Evolutionary conservation across 805 yeast species (phyloP), one percentile per base, ranked within the genome.

Genomic region (Candida germanica): DNA sequence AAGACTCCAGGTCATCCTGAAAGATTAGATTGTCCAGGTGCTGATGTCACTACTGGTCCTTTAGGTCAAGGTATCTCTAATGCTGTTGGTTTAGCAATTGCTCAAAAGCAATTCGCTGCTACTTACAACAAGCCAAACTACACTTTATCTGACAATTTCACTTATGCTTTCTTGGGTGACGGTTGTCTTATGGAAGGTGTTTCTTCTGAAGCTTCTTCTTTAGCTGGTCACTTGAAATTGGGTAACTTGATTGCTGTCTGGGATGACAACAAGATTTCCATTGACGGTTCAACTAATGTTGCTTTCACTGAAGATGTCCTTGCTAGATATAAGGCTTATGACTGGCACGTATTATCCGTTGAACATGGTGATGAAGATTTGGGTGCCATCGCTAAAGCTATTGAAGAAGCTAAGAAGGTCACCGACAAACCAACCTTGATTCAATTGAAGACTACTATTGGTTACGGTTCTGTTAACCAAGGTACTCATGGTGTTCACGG

Each of bases 171-270:
- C 72, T 69, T 88, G 45, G 98, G 98, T 71, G 98, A 91, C 54
- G 98, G 98, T 54, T 91, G 98, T 74, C 75, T 91, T 74, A 83
- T 82, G 87, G 98, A 91, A 75, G 98, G 98, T 78, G 87, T 91
- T 47, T 77, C 96, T 43, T 79, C 93, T 42, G 98, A 91, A 75
- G 91, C 96, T 39, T 76, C 78, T 53, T 91, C 98, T 26, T 69
- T 88, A 44, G 98, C 98, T 47, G 98, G 98, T 56, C 98, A 91
- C 71, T 74, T 89, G 66, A 75, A 87, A 74, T 79, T 91, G 64
- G 86, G 86, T 64, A 89, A 88, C 75, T 78, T 91, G 72, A 87
- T 91, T 66, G 87, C 91, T 43, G 79, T 91, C 71, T 91, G 88
- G 79, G 98, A 91, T 63, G 96, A 88, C 73, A 91, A 91, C 83